Conservation (phyloP, 208 protist genomes). For the Entamoeba moshkovskii region DNA sequence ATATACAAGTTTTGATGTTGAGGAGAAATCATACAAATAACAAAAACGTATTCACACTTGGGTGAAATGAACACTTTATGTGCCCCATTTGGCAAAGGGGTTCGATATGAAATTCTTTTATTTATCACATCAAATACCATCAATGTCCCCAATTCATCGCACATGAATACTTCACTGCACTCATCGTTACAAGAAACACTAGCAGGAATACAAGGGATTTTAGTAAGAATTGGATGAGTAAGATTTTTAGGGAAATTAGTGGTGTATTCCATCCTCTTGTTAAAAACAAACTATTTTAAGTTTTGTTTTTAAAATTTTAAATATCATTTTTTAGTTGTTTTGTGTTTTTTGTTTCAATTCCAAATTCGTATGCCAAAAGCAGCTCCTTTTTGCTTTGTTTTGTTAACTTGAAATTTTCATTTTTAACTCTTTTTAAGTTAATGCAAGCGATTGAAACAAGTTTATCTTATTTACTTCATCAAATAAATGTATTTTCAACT, state of each 20-base stretch:
- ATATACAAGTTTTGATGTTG: not conserved
- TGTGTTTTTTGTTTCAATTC: too few species aligned
- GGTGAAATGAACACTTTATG: not conserved
- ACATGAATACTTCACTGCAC: not conserved
- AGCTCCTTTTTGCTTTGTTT: too few species aligned
- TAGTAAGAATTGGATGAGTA: not conserved
- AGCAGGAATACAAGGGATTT: not conserved
- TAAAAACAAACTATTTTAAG: too few species aligned
- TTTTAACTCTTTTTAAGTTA: too few species aligned
- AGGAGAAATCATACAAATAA: not conserved
- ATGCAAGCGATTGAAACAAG: too few species aligned
- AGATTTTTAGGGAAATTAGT: not conserved
- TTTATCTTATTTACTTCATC: too few species aligned
- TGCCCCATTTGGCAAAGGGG: not conserved
- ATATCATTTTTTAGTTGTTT: too few species aligned
- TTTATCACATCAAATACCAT: not conserved
- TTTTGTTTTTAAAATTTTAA: too few species aligned
- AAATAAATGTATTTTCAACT: too few species aligned
- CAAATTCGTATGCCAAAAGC: too few species aligned
- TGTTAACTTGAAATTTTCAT: too few species aligned
- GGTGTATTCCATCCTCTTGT: not conserved
- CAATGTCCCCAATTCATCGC: not conserved
- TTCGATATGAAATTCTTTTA: not conserved
- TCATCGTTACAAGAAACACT: not conserved
- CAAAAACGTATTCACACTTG: not conserved